A percentile compares a stretch with the other conserved stretches of the same genome.
phyloP scores from a whole-genome alignment of 768 basidiomycete genomes.

The Agaricus subrufescens region DNA sequence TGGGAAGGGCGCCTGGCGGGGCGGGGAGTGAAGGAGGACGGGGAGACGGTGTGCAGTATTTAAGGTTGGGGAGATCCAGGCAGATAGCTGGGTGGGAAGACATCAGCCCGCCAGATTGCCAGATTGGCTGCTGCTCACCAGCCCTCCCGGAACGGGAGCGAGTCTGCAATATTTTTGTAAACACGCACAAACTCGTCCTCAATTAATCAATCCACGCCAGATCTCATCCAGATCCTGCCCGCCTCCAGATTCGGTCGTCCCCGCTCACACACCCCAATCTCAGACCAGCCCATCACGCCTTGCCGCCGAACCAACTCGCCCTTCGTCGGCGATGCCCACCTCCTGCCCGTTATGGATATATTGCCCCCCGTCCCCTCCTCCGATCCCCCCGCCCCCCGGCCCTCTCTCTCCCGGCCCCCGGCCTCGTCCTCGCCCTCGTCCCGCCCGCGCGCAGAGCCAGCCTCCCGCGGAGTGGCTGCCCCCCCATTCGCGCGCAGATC shows the following conservation, averaged over 20 bases:
- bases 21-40: conserved; percentile 1
- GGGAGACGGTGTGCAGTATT: conserved; percentile 18
- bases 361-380: conserved; percentile 10
- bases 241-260: no score
- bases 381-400: conserved; percentile 10
- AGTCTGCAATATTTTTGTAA: conserved; percentile 19
- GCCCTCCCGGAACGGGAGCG: conserved; percentile 11
- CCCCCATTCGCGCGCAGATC: conserved; percentile 12
- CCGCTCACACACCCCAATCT: conserved; percentile 1
- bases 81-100: conserved; percentile 15
- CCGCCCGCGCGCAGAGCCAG: neutral
- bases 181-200: conserved; percentile 17
- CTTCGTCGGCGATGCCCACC: conserved; percentile 10
- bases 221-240: conserved; percentile 6
- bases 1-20: neutral
- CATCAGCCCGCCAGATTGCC: conserved; percentile 8
- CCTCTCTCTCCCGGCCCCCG: neutral
- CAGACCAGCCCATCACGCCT: conserved; percentile 4
- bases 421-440: neutral
- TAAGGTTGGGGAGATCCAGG: conserved; percentile 17
- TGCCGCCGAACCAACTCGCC: conserved; percentile 13
- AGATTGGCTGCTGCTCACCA: conserved; percentile 4
- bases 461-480: conserved; percentile 11
- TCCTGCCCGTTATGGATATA: conserved; percentile 17
- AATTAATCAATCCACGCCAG: conserved; percentile 20